Evolutionary conservation across 805 yeast genomes (phyloP), one percentile per base, ranked within the genome.

Genomic region (Lachancea thermotolerans): DNA sequence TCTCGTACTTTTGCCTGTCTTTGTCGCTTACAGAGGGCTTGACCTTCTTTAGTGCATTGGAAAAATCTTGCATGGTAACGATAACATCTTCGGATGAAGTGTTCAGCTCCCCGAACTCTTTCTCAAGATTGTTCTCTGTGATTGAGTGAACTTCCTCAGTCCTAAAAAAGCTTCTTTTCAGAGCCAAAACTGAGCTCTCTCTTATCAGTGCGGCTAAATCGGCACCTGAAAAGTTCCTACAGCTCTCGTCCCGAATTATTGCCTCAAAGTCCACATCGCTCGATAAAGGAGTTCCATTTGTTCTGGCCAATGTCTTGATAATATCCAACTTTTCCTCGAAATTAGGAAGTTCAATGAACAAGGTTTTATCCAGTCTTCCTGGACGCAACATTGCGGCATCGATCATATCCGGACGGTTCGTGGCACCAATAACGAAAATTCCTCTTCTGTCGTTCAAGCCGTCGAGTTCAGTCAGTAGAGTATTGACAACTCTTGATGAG

Each of bases 371-470:
- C 56, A 91, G 73, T 65, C 99, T 78, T 5, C 98, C 99, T 0
- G 98, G 98, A 61, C 99, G 78, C 37, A 93, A 68, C 98, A 91
- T 93, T 0, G 99, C 99, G 3, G 96, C 89, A 65, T 91, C 99
- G 52, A 91, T 93, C 87, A 91, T 91, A 62, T 91, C 99, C 0
- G 98, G 98, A 62, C 99, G 77, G 58, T 91, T 91, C 0, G 99
- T 91, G 1, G 99, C 99, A 27, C 96, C 98, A 53, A 91, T 79
- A 3, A 91, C 98, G 64, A 85, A 93, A 2, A 91, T 87, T 2
- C 98, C 98, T 49, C 83, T 78, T 55, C 98, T 73, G 54, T 91
- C 96, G 55, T 88, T 90, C 46, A 91, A 73, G 1, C 99, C 99
- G 67, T 93, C 99, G 33, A 93, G 72, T 61, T 93, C 99, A 0